Conservation (phyloP, 1,284 basidiomycete genomes). For the Ustilago tritici region DNA sequence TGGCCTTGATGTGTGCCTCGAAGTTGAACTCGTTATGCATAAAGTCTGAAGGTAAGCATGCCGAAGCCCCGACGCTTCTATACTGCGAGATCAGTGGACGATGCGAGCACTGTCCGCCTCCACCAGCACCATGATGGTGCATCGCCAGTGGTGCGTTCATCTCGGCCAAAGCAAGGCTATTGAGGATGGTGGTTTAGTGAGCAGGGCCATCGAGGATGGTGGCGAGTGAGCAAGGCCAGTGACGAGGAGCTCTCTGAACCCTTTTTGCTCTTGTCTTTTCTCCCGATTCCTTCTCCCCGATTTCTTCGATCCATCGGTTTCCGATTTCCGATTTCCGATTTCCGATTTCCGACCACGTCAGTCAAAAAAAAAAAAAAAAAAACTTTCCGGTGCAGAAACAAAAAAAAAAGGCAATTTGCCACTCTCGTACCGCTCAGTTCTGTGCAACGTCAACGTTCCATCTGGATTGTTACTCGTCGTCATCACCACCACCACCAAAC, state of each 20-base stretch:
- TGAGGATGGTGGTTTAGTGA: not conserved
- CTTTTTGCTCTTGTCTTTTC: not conserved
- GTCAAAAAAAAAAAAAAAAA: too few relatives aligned
- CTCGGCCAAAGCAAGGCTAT: not conserved
- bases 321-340: conserved; percentile 25
- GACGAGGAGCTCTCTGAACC: not conserved
- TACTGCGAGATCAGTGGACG: conserved; percentile 39
- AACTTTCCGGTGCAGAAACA: too few relatives aligned
- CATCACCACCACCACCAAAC: conserved; percentile 14
- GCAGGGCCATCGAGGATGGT: not conserved
- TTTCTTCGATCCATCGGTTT: not conserved
- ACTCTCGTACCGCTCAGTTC: not conserved
- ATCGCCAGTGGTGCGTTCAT: conserved; percentile 39
- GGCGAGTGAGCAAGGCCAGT: not conserved
- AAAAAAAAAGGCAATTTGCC: too few relatives aligned
- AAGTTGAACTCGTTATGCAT: conserved; percentile 90
- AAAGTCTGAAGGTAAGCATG: conserved; percentile 75
- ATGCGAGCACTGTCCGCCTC: conserved; percentile 22
- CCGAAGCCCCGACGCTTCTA: conserved; percentile 25
- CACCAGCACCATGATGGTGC: conserved; percentile 19
- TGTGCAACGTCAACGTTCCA: not conserved
- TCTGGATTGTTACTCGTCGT: not conserved
- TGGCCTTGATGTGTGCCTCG: conserved; percentile 85
- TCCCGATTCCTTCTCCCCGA: conserved; percentile 1
- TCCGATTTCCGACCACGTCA: not conserved